phyloP scores from a whole-genome alignment of 1,139 yeast species.

The Lodderomyces oxycetoniae region DNA sequence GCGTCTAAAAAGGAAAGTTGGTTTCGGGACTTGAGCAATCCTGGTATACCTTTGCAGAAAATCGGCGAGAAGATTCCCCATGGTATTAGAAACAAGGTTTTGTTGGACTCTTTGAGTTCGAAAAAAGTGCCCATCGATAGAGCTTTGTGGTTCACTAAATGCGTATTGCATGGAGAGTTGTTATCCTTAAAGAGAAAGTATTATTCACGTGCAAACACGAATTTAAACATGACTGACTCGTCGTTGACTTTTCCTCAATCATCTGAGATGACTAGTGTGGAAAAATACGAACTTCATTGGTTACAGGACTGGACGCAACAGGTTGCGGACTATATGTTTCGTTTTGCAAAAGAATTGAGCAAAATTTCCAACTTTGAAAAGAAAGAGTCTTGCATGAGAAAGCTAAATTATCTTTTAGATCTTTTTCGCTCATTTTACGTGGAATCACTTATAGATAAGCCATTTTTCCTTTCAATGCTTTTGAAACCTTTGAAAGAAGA shows the following conservation, averaged over 20 bases:
- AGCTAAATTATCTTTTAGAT: conserved; percentile 55
- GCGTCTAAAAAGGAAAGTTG: conserved; percentile 81
- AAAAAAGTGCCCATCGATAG: conserved; percentile 67
- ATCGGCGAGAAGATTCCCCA: conserved; percentile 85
- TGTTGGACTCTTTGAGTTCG: conserved; percentile 66
- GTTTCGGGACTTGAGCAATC: conserved; percentile 74
- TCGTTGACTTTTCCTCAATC: no score
- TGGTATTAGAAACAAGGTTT: conserved; percentile 69
- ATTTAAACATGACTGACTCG: not conserved
- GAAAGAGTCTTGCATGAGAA: conserved; percentile 45
- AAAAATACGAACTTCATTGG: conserved; percentile 56
- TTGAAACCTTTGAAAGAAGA: conserved; percentile 52
- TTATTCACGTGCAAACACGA: conserved; percentile 15
- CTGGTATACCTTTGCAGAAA: conserved; percentile 57
- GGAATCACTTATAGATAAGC: conserved; percentile 62
- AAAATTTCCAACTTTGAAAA: conserved; percentile 23
- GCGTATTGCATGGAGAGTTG: conserved; percentile 80
- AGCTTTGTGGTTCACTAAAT: conserved; percentile 86
- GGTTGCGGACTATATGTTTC: conserved; percentile 55
- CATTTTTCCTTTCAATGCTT: conserved; percentile 58
- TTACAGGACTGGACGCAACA: conserved; percentile 87
- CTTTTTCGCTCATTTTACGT: conserved; percentile 62
- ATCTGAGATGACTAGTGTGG: conserved; percentile 14
- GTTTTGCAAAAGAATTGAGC: conserved; percentile 40
- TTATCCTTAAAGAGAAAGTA: conserved; percentile 57